Conservation (phyloP, 2,329 filamentous ascomycete species). For the Polychaeton citri region DNA sequence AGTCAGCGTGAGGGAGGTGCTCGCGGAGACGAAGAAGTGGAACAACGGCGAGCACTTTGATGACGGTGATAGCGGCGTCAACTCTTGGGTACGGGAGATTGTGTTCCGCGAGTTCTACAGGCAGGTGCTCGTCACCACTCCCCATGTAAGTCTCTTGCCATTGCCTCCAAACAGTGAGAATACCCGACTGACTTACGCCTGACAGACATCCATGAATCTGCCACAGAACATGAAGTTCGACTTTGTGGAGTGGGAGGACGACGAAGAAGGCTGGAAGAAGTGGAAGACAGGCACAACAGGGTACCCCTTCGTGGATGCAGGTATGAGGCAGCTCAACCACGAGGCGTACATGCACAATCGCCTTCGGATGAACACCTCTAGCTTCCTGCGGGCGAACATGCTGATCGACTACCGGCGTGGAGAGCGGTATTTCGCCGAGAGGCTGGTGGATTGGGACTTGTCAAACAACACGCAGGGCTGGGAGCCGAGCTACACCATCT, state of each 20-base stretch:
- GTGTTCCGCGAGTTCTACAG: conserved; percentile 39
- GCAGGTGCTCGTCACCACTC: conserved; percentile 32
- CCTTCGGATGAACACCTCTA: conserved; percentile 36
- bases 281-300: conserved; percentile 36
- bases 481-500: conserved; percentile 39
- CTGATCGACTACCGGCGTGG: conserved; percentile 37
- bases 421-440: conserved; percentile 39
- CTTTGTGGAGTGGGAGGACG: conserved; percentile 37
- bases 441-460: conserved; percentile 35
- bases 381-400: conserved; percentile 36
- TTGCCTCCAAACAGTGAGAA: background rate
- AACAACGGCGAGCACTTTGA: conserved; percentile 33
- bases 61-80: conserved; percentile 21
- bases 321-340: conserved; percentile 36
- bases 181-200: background rate
- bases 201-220: conserved; percentile 36
- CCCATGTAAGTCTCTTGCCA: conserved; percentile 6
- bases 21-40: conserved; percentile 27
- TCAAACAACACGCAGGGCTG: conserved; percentile 39
- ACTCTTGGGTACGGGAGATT: conserved; percentile 37
- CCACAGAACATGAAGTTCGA: conserved; percentile 40
- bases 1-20: conserved; percentile 32
- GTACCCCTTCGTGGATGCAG: conserved; percentile 37
- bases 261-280: conserved; percentile 36
- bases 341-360: conserved; percentile 42